Evolutionary conservation across 2,329 filamentous ascomycete species (phyloP).

Genomic region (Dryadomyces quercivorus): DNA sequence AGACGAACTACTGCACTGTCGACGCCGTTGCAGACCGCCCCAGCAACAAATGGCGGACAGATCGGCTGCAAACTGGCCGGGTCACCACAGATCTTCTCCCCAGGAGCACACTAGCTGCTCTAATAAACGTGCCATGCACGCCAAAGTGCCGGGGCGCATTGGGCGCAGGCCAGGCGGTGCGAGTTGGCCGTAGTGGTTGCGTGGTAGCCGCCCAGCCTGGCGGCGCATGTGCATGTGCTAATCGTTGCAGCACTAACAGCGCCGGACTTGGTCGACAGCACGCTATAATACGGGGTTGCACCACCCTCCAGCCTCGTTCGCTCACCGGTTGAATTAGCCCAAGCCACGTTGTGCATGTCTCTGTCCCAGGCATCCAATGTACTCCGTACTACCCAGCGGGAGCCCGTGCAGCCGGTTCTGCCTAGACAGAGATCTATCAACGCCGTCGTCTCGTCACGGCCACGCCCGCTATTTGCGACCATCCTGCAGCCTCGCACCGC

Average conservation of each 20-base stretch:
- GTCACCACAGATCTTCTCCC: neutral
- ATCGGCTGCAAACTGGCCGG: neutral
- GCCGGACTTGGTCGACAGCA: neutral
- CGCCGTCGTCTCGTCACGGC: too few relatives aligned
- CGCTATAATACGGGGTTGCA: conserved; percentile 2
- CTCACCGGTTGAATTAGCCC: conserved; percentile 2
- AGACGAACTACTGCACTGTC: neutral
- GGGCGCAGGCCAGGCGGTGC: neutral
- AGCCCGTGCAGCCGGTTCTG: neutral
- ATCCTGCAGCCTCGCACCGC: too few relatives aligned
- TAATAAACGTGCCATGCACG: neutral
- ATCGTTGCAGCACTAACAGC: conserved; percentile 3
- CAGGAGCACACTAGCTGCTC: neutral
- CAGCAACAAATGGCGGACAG: neutral
- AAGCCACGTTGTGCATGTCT: neutral
- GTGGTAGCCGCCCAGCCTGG: conserved; percentile 1
- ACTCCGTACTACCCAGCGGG: neutral
- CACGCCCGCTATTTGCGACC: too few relatives aligned
- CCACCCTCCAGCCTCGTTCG: conserved; percentile 1
- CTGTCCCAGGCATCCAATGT: neutral
- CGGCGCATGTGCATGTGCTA: conserved; percentile 1
- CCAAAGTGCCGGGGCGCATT: neutral
- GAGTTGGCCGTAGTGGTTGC: neutral
- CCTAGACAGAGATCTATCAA: neutral
- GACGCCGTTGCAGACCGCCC: too few relatives aligned